Percentiles rank a stretch among this genome's conserved stretches.
These are phyloP conservation scores for Chaetomium fimeti DNA, from an alignment of 495 filamentous ascomycete species.

Conservation along the genomic window DNA sequence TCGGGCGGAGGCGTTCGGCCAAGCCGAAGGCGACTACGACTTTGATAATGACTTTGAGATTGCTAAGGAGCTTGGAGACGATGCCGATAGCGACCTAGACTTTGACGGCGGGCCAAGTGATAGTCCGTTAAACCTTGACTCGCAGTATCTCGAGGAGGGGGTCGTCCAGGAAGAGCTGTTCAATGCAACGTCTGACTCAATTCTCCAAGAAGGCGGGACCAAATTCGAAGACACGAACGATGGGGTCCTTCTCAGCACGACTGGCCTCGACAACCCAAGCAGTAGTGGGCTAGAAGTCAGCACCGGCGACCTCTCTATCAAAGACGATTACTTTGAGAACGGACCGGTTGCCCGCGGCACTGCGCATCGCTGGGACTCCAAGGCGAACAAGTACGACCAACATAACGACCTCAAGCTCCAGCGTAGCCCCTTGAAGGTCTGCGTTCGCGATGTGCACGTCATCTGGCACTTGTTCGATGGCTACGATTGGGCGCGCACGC, in stretches of 20 bases:
- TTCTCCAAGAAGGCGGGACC: slow-evolving; percentile 35
- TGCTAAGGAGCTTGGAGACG: slow-evolving; percentile 39
- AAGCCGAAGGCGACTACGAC: slow-evolving; percentile 54
- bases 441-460: slow-evolving; percentile 80
- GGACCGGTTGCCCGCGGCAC: slow-evolving; percentile 61
- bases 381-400: slow-evolving; percentile 67
- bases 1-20: slow-evolving; percentile 74
- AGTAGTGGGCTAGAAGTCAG: slow-evolving; percentile 33
- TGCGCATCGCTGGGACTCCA: slow-evolving; percentile 75
- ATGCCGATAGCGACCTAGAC: slow-evolving; percentile 37
- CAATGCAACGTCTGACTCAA: slow-evolving; percentile 40
- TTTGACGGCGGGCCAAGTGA: slow-evolving; percentile 37
- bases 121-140: slow-evolving; percentile 41
- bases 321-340: slow-evolving; percentile 76
- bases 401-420: slow-evolving; percentile 60
- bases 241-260: slow-evolving; percentile 55
- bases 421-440: slow-evolving; percentile 69
- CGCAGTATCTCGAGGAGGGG: slow-evolving; percentile 42
- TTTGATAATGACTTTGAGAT: slow-evolving; percentile 56
- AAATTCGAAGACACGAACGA: slow-evolving; percentile 53
- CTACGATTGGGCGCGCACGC: slow-evolving; percentile 89
- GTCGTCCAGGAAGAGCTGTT: slow-evolving; percentile 42
- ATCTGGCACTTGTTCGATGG: slow-evolving; percentile 99
- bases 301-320: slow-evolving; percentile 59
- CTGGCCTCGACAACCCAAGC: slow-evolving; percentile 59